phyloP scores from a whole-genome alignment of 2,329 filamentous ascomycete species.

The Trichoderma atrobrunneum region DNA sequence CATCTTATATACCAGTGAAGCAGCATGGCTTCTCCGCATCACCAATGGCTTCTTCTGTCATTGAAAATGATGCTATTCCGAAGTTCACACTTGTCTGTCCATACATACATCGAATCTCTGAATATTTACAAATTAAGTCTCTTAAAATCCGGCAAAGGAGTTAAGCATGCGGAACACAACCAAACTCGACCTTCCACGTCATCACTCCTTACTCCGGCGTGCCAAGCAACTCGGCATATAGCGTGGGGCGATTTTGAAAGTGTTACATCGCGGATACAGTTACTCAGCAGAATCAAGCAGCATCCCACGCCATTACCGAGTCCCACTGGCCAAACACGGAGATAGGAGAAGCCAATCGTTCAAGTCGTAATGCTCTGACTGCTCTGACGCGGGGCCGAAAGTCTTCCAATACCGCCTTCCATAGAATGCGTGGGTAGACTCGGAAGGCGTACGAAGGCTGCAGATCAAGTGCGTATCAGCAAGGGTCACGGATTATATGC shows the following conservation, averaged over 20 bases:
- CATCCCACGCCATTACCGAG: background rate
- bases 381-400: background rate
- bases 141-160: background rate
- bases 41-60: background rate
- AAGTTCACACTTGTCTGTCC: background rate
- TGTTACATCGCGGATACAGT: background rate
- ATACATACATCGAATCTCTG: background rate
- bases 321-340: background rate
- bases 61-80: background rate
- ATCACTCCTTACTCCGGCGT: background rate
- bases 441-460: background rate
- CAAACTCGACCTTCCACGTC: background rate
- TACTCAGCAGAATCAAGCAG: background rate
- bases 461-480: background rate
- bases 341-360: background rate
- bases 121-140: background rate
- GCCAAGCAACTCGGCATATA: background rate
- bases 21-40: background rate
- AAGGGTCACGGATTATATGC: no score
- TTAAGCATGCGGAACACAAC: background rate
- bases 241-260: background rate
- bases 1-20: background rate
- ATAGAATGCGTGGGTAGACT: no score
- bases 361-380: background rate
- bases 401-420: background rate